A percentile compares a stretch with the other conserved stretches of the same genome.
Evolutionary conservation across 495 filamentous ascomycete genomes (phyloP).

Genomic region (Tricharina praecox): DNA sequence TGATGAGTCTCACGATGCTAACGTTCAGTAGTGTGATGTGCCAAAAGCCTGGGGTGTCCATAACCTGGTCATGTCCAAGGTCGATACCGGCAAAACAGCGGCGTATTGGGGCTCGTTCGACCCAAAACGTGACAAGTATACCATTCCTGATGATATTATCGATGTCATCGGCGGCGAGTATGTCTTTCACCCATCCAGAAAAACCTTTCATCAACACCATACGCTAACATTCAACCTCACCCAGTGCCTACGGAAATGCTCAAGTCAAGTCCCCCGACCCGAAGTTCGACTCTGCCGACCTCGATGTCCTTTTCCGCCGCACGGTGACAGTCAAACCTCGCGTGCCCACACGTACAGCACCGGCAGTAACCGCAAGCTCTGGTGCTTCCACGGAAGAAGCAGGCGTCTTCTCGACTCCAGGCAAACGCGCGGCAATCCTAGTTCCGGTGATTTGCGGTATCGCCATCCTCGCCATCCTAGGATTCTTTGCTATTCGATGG

Average conservation of each 20-base stretch:
- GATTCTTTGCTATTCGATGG: neutral
- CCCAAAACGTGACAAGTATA: conserved; percentile 28
- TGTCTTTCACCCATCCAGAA: too few species aligned
- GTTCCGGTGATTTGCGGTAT: neutral
- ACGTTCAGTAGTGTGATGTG: conserved; percentile 23
- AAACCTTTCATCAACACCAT: too few species aligned
- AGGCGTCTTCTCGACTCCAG: neutral
- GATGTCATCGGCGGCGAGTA: conserved; percentile 30
- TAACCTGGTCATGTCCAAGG: conserved; percentile 32
- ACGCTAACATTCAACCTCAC: too few species aligned
- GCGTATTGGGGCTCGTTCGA: conserved; percentile 18
- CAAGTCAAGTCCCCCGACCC: neutral
- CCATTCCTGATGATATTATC: conserved; percentile 31
- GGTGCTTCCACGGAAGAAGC: neutral
- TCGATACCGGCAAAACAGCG: conserved; percentile 26
- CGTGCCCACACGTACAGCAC: conserved; percentile 1
- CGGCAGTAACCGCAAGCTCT: neutral
- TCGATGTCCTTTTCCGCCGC: conserved; percentile 6
- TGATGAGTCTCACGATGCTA: too few species aligned
- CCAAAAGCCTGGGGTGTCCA: conserved; percentile 28
- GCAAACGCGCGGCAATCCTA: neutral
- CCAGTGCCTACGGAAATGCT: conserved; percentile 1
- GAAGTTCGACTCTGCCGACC: conserved; percentile 1
- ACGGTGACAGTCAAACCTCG: neutral
- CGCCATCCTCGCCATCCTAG: neutral